These are phyloP conservation scores for Senna siamea DNA, from an alignment of 306 rosid species.

Conservation along the genomic window DNA sequence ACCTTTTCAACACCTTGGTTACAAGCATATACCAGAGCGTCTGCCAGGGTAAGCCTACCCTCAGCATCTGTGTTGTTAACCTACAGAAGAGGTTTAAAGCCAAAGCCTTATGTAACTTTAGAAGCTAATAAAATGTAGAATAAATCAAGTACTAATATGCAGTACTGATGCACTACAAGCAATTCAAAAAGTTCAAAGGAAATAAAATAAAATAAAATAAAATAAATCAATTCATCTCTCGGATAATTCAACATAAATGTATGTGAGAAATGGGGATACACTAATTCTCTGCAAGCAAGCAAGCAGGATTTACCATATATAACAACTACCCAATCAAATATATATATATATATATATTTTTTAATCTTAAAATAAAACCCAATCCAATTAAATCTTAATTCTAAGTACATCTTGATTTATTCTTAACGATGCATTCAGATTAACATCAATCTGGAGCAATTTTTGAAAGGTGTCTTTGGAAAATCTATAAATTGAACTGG, in stretches of 20 bases:
- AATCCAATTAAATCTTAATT: background rate
- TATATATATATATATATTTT: too few relatives aligned
- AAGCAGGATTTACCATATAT: background rate
- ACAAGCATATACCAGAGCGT: conserved; percentile 88
- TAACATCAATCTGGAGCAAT: background rate
- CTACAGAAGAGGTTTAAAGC: conserved; percentile 50
- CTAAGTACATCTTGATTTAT: background rate
- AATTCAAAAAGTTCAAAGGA: background rate
- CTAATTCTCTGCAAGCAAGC: background rate
- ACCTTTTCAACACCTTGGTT: conserved; percentile 95
- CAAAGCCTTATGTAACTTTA: conserved; percentile 12
- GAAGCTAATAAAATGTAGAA: background rate
- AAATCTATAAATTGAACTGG: background rate
- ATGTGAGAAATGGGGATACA: background rate
- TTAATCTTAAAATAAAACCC: too few relatives aligned
- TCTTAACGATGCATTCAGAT: background rate
- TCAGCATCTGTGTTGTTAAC: conserved; percentile 97
- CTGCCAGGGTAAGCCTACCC: conserved; percentile 94
- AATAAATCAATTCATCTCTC: conserved; percentile 6
- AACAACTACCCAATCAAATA: background rate
- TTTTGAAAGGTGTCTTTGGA: background rate
- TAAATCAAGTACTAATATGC: conserved; percentile 9
- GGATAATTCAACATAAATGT: background rate
- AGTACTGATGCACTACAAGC: background rate
- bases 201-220: background rate